These are phyloP conservation scores for Oenanthe sinensis DNA, from an alignment of 129 eudicot species.

Conservation along the genomic window DNA sequence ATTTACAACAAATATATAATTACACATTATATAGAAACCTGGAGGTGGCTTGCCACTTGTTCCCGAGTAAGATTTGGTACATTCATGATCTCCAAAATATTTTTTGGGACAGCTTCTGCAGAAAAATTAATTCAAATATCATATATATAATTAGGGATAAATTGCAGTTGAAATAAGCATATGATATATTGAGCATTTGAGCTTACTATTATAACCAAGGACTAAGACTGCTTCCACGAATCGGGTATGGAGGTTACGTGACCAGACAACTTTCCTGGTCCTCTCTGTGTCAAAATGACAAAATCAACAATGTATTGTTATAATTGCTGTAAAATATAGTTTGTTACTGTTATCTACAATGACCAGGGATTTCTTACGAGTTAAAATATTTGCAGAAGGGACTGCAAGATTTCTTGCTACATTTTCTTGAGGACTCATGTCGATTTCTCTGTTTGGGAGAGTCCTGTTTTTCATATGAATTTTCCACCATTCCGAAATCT, in stretches of 20 bases:
- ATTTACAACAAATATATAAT: not conserved
- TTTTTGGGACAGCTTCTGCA: slow-evolving; percentile 73
- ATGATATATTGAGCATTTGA: not conserved
- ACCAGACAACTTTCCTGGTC: not conserved
- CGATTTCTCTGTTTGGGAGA: not conserved
- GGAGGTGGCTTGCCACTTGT: slow-evolving; percentile 77
- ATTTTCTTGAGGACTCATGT: not conserved
- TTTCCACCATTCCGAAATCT: slow-evolving; percentile 44
- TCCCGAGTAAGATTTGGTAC: slow-evolving; percentile 66
- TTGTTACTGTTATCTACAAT: not conserved
- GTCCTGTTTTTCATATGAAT: slow-evolving; percentile 4
- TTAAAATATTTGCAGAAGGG: not conserved
- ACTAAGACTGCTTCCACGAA: not conserved
- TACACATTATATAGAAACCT: slow-evolving; percentile 27
- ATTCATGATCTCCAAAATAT: slow-evolving; percentile 70
- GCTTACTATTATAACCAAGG: not conserved
- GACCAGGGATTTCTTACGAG: not conserved
- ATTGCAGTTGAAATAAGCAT: not conserved
- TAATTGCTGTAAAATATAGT: not conserved
- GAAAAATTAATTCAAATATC: not conserved
- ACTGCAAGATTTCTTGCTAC: not conserved
- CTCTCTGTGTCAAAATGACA: not conserved
- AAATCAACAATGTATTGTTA: not conserved
- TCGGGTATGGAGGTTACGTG: not conserved
- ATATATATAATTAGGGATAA: not conserved